These are phyloP conservation scores for Tephrocybe rancida DNA, from an alignment of 768 basidiomycete genomes.

Conservation along the genomic window DNA sequence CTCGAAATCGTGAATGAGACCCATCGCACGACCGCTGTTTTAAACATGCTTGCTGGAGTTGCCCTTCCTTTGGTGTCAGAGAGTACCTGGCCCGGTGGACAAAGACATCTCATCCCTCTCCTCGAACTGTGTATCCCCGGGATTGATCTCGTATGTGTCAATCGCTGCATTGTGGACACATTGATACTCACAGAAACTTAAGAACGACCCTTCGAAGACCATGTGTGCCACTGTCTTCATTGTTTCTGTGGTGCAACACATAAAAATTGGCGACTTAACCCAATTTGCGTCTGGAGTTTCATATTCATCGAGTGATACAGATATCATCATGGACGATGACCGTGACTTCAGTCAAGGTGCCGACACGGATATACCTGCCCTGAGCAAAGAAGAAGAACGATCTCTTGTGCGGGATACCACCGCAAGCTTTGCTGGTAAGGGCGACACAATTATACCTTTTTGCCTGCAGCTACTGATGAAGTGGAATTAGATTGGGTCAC, in stretches of 20 bases:
- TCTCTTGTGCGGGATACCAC: constrained; percentile 77
- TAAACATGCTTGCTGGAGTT: constrained; percentile 81
- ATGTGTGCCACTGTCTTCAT: constrained; percentile 82
- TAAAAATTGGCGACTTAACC: constrained; percentile 79
- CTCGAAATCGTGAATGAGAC: constrained; percentile 96
- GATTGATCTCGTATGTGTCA: constrained; percentile 73
- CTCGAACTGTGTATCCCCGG: constrained; percentile 90
- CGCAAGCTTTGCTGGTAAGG: constrained; percentile 71
- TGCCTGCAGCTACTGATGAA: neutral
- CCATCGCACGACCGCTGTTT: constrained; percentile 88
- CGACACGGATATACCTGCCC: constrained; percentile 32
- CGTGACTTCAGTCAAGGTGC: constrained; percentile 49
- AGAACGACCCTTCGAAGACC: constrained; percentile 85
- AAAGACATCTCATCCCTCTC: constrained; percentile 85
- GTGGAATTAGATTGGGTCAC: constrained; percentile 70
- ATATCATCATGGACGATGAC: constrained; percentile 54
- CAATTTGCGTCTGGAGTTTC: constrained; percentile 58
- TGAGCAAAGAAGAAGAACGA: constrained; percentile 70
- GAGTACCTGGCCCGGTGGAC: constrained; percentile 80
- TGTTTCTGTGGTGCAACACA: constrained; percentile 67
- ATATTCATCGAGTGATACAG: constrained; percentile 54
- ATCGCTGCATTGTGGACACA: neutral
- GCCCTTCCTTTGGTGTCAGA: constrained; percentile 78
- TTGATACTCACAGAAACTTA: neutral
- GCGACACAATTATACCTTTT: neutral